Conservation (phyloP, 441 rosid species). For the Monsonia emarginata region DNA sequence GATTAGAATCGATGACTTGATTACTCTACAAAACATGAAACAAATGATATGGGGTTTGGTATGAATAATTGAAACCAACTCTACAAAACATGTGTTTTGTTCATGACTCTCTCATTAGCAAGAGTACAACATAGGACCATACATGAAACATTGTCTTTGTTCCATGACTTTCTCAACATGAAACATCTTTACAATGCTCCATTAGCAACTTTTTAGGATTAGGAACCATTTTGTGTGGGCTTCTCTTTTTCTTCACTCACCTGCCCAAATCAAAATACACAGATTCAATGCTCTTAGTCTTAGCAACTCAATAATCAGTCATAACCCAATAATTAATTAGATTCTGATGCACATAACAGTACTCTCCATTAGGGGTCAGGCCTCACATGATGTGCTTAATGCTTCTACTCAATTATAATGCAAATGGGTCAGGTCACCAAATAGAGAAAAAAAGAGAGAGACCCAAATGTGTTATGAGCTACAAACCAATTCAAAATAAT, state of each 20-base stretch:
- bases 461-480: neutral
- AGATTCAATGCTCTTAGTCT: neutral
- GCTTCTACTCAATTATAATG: neutral
- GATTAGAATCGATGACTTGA: no score
- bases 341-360: neutral
- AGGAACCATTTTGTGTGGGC: no score
- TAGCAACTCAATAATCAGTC: neutral
- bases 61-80: neutral
- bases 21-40: no score
- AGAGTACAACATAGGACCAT: no score
- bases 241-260: no score
- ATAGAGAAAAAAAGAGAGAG: neutral
- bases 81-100: no score
- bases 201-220: neutral
- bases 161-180: neutral
- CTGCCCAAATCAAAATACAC: no score
- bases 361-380: neutral
- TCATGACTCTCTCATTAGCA: no score
- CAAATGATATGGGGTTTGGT: neutral
- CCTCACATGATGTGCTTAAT: neutral
- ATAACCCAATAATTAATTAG: neutral
- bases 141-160: neutral
- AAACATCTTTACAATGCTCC: neutral
- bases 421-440: neutral
- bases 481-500: no score